Evolutionary conservation across 2,329 filamentous ascomycete genomes (phyloP).

Genomic region (Alternaria gansuensis): DNA sequence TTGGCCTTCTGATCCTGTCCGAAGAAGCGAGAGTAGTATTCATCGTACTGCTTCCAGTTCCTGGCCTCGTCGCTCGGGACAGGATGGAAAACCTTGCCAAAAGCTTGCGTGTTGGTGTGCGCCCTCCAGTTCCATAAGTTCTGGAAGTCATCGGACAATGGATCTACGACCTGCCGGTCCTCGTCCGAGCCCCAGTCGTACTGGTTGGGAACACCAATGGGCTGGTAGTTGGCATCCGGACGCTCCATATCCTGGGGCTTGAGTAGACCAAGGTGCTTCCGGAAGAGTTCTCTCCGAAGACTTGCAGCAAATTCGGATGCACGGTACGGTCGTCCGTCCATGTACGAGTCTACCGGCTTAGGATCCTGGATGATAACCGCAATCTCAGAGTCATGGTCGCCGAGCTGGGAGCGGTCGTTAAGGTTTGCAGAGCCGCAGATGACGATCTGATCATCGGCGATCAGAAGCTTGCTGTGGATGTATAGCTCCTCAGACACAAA

Average conservation of each 20-base stretch:
- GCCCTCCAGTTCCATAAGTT: constrained; percentile 78
- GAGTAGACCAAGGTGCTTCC: constrained; percentile 88
- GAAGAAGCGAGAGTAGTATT: constrained; percentile 75
- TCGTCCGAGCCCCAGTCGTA: constrained; percentile 60
- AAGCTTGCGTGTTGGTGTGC: constrained; percentile 79
- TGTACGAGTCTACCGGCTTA: constrained; percentile 72
- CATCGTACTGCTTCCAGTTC: constrained; percentile 77
- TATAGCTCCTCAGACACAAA: constrained; percentile 71
- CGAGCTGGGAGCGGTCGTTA: constrained; percentile 79
- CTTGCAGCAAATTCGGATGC: constrained; percentile 81
- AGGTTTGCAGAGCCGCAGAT: constrained; percentile 81
- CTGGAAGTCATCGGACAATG: constrained; percentile 73
- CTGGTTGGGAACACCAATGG: constrained; percentile 64
- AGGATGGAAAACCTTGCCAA: constrained; percentile 81
- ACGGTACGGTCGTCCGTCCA: constrained; percentile 76
- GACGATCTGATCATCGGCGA: constrained; percentile 81
- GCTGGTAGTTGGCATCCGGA: constrained; percentile 66
- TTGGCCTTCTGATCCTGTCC: constrained; percentile 55
- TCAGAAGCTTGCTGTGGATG: constrained; percentile 75
- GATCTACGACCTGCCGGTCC: constrained; percentile 73
- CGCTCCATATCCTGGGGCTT: constrained; percentile 74
- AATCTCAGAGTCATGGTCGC: constrained; percentile 85
- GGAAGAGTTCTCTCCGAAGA: constrained; percentile 84
- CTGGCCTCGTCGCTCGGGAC: constrained; percentile 74
- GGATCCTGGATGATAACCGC: constrained; percentile 88